phyloP scores from a whole-genome alignment of 805 yeast genomes.

The Zygosaccharomyces gambellarensis region DNA sequence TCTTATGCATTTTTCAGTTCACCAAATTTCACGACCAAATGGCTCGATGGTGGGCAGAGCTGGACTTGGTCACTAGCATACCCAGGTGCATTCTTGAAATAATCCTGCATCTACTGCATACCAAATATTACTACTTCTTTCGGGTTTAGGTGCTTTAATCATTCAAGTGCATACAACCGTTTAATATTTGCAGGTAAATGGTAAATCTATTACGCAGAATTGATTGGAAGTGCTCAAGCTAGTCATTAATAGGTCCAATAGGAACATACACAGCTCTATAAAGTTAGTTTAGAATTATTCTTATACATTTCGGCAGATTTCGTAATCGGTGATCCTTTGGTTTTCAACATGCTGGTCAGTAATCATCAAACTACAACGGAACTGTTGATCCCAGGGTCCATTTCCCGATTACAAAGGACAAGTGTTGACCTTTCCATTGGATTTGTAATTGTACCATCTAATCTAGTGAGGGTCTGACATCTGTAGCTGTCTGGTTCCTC shows the following conservation, averaged over 20 bases:
- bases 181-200: too few relatives aligned
- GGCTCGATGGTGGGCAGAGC: constrained; percentile 81
- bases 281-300: too few relatives aligned
- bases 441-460: background rate
- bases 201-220: too few relatives aligned
- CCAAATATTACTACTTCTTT: background rate
- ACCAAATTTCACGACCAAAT: constrained; percentile 46
- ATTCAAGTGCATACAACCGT: background rate
- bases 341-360: background rate
- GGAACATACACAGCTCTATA: too few relatives aligned
- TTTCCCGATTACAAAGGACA: background rate
- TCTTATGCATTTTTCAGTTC: constrained; percentile 61
- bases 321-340: background rate
- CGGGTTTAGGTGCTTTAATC: background rate
- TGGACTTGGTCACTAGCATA: constrained; percentile 81
- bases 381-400: background rate
- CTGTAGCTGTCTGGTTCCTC: background rate
- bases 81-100: constrained; percentile 40
- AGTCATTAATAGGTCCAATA: too few relatives aligned
- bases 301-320: background rate
- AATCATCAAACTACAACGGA: background rate
- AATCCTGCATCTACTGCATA: background rate
- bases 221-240: too few relatives aligned
- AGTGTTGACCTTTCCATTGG: background rate
- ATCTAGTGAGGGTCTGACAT: background rate